A percentile compares a stretch with the other conserved stretches of the same genome.
Conservation (phyloP, 306 rosid genomes). For the Trifolium subterraneum region DNA sequence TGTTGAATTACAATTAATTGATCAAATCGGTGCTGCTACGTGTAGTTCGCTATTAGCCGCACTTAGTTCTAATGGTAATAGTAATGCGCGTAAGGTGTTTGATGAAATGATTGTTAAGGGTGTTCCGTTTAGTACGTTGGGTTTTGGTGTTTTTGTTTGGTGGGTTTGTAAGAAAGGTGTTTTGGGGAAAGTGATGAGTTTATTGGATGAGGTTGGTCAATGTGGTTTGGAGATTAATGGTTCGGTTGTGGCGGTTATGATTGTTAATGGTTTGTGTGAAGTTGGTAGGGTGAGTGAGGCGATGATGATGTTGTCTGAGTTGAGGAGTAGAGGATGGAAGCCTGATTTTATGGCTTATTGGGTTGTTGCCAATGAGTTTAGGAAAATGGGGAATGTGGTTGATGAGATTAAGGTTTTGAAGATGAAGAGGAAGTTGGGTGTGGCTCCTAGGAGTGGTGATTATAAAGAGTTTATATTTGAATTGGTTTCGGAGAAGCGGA, state of each 20-base stretch:
- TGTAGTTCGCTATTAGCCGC: conserved; percentile 80
- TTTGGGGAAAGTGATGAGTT: conserved; percentile 47
- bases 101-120: conserved; percentile 62
- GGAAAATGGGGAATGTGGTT: conserved; percentile 55
- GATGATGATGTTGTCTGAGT: conserved; percentile 61
- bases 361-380: conserved; percentile 69
- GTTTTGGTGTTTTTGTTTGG: conserved; percentile 84
- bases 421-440: conserved; percentile 93
- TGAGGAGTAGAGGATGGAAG: conserved; percentile 73
- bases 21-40: conserved; percentile 52
- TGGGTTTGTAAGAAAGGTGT: conserved; percentile 55
- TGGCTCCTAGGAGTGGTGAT: conserved; percentile 77
- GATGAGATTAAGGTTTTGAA: conserved; percentile 75
- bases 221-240: conserved; percentile 66
- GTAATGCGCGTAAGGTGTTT: conserved; percentile 62
- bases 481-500: conserved; percentile 60
- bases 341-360: conserved; percentile 94
- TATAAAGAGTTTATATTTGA: conserved; percentile 66
- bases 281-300: conserved; percentile 69
- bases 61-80: conserved; percentile 66
- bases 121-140: conserved; percentile 63
- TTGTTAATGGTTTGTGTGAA: conserved; percentile 69
- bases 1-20: not conserved
- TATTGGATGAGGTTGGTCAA: conserved; percentile 60
- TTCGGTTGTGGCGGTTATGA: conserved; percentile 68